These are phyloP conservation scores for Parachaetomium inaequale DNA, from an alignment of 495 filamentous ascomycete species.

Conservation along the genomic window DNA sequence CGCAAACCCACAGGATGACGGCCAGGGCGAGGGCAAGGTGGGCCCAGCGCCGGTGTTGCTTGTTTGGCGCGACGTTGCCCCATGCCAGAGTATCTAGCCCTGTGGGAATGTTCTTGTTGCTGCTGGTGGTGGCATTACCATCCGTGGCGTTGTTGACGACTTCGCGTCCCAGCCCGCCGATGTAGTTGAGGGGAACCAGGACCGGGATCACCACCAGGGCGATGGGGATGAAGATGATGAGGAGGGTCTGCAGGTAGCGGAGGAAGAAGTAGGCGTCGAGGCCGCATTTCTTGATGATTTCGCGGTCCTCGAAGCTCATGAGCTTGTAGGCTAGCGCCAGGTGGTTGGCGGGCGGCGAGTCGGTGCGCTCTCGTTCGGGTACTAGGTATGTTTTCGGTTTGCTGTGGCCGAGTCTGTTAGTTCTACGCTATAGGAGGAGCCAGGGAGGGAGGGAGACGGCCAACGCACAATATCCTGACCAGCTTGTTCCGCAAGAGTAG, in stretches of 20 bases:
- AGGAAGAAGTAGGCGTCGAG: conserved; percentile 98
- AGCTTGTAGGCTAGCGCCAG: conserved; percentile 66
- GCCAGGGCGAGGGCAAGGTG: conserved; percentile 80
- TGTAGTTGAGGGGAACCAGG: conserved; percentile 77
- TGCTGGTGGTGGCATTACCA: conserved; percentile 5
- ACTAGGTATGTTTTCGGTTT: conserved; percentile 90
- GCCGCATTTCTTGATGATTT: conserved; percentile 91
- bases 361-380: conserved; percentile 76
- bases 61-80: conserved; percentile 75
- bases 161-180: conserved; percentile 62
- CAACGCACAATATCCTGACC: conserved; percentile 77
- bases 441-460: neutral
- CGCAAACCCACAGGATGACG: conserved; percentile 79
- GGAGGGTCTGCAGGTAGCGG: conserved; percentile 86
- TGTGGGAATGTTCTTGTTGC: conserved; percentile 27
- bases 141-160: conserved; percentile 41
- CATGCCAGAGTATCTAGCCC: conserved; percentile 81
- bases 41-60: conserved; percentile 79
- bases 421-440: neutral
- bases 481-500: conserved; percentile 73
- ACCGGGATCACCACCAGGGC: conserved; percentile 77
- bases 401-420: conserved; percentile 36
- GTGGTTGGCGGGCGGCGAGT: conserved; percentile 65
- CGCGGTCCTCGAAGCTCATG: conserved; percentile 74
- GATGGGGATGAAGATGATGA: conserved; percentile 86